Evolutionary conservation across 2,329 filamentous ascomycete species (phyloP), one percentile per base, ranked within the genome.

Genomic region (Pseudocercospora fuligena): DNA sequence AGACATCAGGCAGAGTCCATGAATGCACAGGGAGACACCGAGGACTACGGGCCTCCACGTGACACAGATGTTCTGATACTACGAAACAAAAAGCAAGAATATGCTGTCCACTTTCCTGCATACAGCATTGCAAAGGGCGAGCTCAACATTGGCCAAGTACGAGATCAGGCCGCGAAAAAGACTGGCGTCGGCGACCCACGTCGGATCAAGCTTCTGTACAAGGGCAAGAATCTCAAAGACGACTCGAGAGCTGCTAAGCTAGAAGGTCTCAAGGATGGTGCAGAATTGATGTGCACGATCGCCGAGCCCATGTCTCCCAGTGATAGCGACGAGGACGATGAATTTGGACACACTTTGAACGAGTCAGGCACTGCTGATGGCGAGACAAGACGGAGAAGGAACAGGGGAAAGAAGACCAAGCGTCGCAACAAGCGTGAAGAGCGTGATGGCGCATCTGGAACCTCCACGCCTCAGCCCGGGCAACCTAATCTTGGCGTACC

Each of bases 121-220:
- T 92, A 90, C 78, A 87, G 88, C 66, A 93, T 94, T 74, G 89
- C 88, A 65, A 89, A 92, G 75, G 91, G 90, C 56, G 89, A 91
- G 75, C 81, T 94, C 64, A 84, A 83, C 36, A 87, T 93, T 36
- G 80, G 83, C 62, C 89, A 92, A 72, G 84, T 94, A 33, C 85
- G 87, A 65, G 84, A 89, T 62, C 88, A 90, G n/a, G 87, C 89
- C 5, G 88, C 87, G 62, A 83, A 90, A 71, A 84, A 92, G 76
- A 85, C 92, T 80, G 86, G 88, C 61, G 79, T 92, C 33, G 83
- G 85, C 5, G 85, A 88, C 54, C 81, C 74, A 76, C 83, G 74
- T 77, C 81, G 84, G 56, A 82, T 93, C 75, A 91, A 89, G 77
- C 83, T 94, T 74, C 83, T 91, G 65, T 92, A 91, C 82, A 92